phyloP scores from a whole-genome alignment of 2,329 filamentous ascomycete species.

The Xylariaceae sp. region DNA sequence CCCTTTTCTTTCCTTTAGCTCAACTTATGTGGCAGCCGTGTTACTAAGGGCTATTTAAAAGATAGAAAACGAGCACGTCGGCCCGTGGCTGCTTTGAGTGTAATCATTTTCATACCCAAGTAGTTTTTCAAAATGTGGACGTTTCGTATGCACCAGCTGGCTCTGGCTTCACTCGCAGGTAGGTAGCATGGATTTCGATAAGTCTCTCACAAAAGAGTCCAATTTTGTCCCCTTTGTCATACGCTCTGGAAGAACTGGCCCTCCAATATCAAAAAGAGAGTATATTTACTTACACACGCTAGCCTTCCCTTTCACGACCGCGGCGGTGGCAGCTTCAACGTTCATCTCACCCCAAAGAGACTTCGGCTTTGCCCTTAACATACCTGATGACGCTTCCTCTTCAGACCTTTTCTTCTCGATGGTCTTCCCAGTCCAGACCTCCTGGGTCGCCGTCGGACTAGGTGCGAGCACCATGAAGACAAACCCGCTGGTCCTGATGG shows the following conservation, averaged over 20 bases:
- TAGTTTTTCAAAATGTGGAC: slow-evolving; percentile 12
- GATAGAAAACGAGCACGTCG: neutral
- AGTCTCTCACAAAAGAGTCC: neutral
- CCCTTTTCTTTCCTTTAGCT: too few relatives aligned
- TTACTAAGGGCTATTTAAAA: too few relatives aligned
- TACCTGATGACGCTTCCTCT: slow-evolving; percentile 67
- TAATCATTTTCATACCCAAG: neutral
- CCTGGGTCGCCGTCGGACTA: slow-evolving; percentile 62
- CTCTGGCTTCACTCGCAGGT: slow-evolving; percentile 28
- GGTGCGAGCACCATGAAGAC: slow-evolving; percentile 56
- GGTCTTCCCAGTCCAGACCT: slow-evolving; percentile 50
- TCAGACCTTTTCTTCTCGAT: slow-evolving; percentile 62
- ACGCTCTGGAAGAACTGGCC: too few relatives aligned
- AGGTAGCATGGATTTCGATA: neutral
- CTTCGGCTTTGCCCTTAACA: slow-evolving; percentile 70
- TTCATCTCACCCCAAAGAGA: slow-evolving; percentile 38
- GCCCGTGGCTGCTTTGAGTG: neutral
- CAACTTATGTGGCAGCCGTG: too few relatives aligned
- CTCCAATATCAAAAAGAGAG: neutral
- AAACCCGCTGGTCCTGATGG: slow-evolving; percentile 59
- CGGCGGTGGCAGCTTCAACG: slow-evolving; percentile 31
- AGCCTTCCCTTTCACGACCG: slow-evolving; percentile 17
- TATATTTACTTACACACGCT: slow-evolving; percentile 10
- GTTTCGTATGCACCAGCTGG: slow-evolving; percentile 27
- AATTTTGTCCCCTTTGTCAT: neutral